phyloP scores from a whole-genome alignment of 2,329 filamentous ascomycete species.

The Epicoccum nigrum region DNA sequence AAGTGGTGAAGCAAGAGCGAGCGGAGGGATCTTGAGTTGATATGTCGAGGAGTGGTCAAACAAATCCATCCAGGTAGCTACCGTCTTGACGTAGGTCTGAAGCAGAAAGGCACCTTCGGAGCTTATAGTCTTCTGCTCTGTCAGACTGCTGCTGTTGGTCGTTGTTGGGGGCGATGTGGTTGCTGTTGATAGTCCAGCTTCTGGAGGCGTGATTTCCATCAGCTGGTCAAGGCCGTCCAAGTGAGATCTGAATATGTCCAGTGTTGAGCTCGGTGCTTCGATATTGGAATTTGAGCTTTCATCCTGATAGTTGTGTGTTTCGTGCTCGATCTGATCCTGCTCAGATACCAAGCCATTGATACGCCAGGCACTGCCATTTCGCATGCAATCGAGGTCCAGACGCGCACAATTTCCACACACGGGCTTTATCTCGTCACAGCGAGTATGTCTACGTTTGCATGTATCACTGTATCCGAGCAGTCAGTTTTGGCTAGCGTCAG shows the following conservation, averaged over 20 bases:
- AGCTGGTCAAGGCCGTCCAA: conserved; percentile 31
- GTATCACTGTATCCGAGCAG: conserved; percentile 32
- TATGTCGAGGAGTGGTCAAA: conserved; percentile 41
- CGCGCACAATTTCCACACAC: conserved; percentile 42
- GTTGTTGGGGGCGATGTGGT: conserved; percentile 22
- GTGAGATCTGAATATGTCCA: conserved; percentile 30
- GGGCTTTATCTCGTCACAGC: conserved; percentile 45
- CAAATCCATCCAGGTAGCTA: conserved; percentile 46
- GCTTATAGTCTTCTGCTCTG: conserved; percentile 25
- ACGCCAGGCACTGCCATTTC: conserved; percentile 27
- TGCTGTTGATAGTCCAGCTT: conserved; percentile 20
- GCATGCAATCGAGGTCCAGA: conserved; percentile 37
- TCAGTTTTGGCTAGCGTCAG: background rate
- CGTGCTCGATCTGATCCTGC: conserved; percentile 4
- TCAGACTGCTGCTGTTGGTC: background rate
- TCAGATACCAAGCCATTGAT: conserved; percentile 2
- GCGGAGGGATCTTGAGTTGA: conserved; percentile 36
- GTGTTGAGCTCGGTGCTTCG: conserved; percentile 12
- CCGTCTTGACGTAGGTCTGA: conserved; percentile 40
- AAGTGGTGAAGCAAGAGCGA: conserved; percentile 37
- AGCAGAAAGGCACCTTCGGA: conserved; percentile 42
- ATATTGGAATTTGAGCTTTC: background rate
- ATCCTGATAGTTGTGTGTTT: conserved; percentile 22
- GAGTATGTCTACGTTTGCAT: conserved; percentile 43
- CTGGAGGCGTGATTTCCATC: conserved; percentile 9